phyloP scores from a whole-genome alignment of 1,139 yeast species.

The Yamadazyma sp. region DNA sequence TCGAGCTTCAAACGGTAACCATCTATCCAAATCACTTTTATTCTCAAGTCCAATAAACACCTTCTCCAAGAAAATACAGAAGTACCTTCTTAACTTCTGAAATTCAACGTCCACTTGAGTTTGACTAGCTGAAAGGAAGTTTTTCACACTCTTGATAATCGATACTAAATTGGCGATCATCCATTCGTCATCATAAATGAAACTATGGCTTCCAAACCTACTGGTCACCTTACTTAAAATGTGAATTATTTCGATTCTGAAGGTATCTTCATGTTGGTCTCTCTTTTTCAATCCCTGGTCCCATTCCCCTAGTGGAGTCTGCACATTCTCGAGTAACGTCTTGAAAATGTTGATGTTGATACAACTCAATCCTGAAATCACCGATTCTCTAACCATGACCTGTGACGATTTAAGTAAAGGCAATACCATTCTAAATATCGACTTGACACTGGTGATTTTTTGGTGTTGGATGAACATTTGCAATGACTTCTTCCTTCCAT shows the following conservation, averaged over 20 bases:
- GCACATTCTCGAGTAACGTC: constrained; percentile 77
- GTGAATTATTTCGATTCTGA: constrained; percentile 78
- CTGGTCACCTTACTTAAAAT: constrained; percentile 69
- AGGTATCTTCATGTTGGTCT: constrained; percentile 45
- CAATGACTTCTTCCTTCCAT: constrained; percentile 69
- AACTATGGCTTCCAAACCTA: constrained; percentile 54
- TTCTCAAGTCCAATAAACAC: constrained; percentile 56
- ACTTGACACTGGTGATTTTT: constrained; percentile 87
- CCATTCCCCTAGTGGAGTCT: constrained; percentile 63
- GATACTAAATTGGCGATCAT: constrained; percentile 63
- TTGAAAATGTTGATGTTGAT: constrained; percentile 86
- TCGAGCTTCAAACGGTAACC: constrained; percentile 85
- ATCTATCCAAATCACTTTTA: constrained; percentile 41
- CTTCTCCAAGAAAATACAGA: constrained; percentile 73
- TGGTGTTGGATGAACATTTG: constrained; percentile 86
- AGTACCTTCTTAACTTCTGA: constrained; percentile 77
- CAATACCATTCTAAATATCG: constrained; percentile 83
- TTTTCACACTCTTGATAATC: constrained; percentile 64
- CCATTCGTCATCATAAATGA: constrained; percentile 65
- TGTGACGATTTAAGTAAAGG: constrained; percentile 78
- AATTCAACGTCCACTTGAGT: constrained; percentile 70
- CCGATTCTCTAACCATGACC: constrained; percentile 75
- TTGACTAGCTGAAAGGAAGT: constrained; percentile 55
- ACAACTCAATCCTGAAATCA: constrained; percentile 83
- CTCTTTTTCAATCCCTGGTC: constrained; percentile 34